Evolutionary conservation across 1,284 basidiomycete species (phyloP).

Genomic region (Rhodotorula mucilaginosa): DNA sequence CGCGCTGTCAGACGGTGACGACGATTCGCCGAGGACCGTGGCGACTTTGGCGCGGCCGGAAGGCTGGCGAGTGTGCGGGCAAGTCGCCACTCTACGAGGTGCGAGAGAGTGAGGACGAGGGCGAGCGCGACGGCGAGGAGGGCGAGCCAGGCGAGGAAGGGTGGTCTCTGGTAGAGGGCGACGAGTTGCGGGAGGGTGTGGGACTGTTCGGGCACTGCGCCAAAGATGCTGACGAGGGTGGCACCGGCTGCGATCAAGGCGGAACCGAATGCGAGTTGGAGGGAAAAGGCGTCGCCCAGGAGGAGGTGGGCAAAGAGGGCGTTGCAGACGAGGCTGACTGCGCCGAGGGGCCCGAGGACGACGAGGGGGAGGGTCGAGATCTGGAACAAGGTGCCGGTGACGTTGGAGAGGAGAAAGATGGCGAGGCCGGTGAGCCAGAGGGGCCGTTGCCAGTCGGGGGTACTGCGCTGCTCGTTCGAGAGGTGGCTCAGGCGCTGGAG

Average conservation of each 20-base stretch:
- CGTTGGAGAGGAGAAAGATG: slow-evolving; percentile 64
- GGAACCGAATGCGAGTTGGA: slow-evolving; percentile 80
- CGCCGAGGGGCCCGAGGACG: slow-evolving; percentile 76
- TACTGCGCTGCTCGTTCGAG: slow-evolving; percentile 71
- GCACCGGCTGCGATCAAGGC: slow-evolving; percentile 84
- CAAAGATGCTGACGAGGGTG: slow-evolving; percentile 84
- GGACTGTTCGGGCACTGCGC: slow-evolving; percentile 77
- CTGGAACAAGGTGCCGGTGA: slow-evolving; percentile 84
- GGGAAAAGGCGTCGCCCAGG: slow-evolving; percentile 80
- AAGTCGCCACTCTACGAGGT: slow-evolving; percentile 59
- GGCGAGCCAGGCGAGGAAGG: slow-evolving; percentile 79
- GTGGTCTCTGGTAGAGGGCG: slow-evolving; percentile 68
- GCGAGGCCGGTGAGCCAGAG: slow-evolving; percentile 81
- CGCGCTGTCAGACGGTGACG: too few relatives aligned
- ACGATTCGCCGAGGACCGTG: not conserved
- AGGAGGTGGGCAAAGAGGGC: slow-evolving; percentile 84
- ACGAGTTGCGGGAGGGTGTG: slow-evolving; percentile 84
- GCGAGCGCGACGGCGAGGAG: slow-evolving; percentile 65
- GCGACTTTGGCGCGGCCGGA: slow-evolving; percentile 16
- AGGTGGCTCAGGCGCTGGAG: slow-evolving; percentile 94
- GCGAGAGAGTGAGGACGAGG: slow-evolving; percentile 64
- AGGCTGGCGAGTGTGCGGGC: not conserved
- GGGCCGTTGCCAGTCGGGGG: slow-evolving; percentile 71
- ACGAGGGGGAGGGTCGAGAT: slow-evolving; percentile 91
- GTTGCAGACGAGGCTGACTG: slow-evolving; percentile 82